Base-by-base conservation (phyloP, 805 yeast genomes). In the Phaffomyces antillensis region DNA sequence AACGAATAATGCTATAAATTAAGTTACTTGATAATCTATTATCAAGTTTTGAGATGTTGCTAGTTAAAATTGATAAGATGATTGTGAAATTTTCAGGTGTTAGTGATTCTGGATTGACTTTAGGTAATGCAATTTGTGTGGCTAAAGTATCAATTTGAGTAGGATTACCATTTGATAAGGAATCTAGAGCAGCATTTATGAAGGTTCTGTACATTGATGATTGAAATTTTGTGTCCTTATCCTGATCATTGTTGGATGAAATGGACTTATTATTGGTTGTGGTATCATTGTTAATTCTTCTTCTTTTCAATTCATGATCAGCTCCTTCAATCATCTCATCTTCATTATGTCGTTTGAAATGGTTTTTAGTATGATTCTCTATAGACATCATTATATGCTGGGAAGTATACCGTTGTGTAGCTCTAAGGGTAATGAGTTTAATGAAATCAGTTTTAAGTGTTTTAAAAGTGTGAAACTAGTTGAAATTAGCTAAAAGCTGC, bases 101-200 rank as follows among this genome's bases (percentile, higher is more conserved):
- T 28, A 86, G 67, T 20, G 81, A 67, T 26, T 83, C 87, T 1
- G 71, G 61, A 50, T 76, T 75, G 11, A 70, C 58, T 3, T 61
- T 52, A 10, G 87, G 83, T 17, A 79, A 62, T 6, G 69, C 63
- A 28, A 87, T 66, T 57, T 83, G 83, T 31, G 76, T 66, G 1
- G 89, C 73, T 32, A 87, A 64, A 3, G 76, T 65, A 49, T 80
- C 79, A 31, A 87, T 62, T 45, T 78, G 82, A 1, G 72, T 59
- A 23, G 74, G 52, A 58, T 83, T 86, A 28, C 30, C 30, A 69
- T 67, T 67, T 73, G 75, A 45, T 83, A 89, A 55, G 85, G 67
- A 43, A 83, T 80, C 85, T 51, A 87, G 65, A 28, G 91, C 93
- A 43, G 86, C 73, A 52, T 73, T 73, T 32, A 85, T 78, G 56